phyloP scores from a whole-genome alignment of 139 green algal species.

The Auxenochlorella pyrenoidosa region DNA sequence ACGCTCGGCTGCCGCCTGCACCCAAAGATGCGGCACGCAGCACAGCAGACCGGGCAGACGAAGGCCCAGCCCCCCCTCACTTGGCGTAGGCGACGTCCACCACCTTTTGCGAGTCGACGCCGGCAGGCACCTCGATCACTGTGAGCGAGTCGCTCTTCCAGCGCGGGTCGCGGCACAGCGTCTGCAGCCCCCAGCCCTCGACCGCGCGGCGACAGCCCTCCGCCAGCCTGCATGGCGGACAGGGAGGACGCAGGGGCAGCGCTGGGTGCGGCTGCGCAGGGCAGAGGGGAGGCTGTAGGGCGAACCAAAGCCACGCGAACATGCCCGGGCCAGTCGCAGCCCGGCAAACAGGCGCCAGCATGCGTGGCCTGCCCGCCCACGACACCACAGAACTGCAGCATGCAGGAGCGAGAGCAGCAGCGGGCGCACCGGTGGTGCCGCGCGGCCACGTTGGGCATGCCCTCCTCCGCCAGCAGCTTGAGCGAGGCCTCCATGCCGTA shows the following conservation, averaged over 20 bases:
- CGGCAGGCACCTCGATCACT: slow-evolving; percentile 88
- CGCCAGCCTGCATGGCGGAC: slow-evolving; percentile 48
- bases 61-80: background rate
- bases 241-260: background rate
- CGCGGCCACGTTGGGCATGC: slow-evolving; percentile 89
- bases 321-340: too few relatives aligned
- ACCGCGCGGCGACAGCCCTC: slow-evolving; percentile 86
- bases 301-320: too few relatives aligned
- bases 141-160: slow-evolving; percentile 94
- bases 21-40: background rate
- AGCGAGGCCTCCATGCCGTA: slow-evolving; percentile 90
- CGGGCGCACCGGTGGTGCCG: slow-evolving; percentile 78
- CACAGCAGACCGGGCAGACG: too few relatives aligned
- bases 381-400: background rate
- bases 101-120: slow-evolving; percentile 89
- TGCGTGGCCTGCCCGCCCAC: too few relatives aligned
- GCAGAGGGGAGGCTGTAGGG: too few relatives aligned
- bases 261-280: too few relatives aligned
- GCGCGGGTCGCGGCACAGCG: slow-evolving; percentile 89
- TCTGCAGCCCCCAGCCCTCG: slow-evolving; percentile 91
- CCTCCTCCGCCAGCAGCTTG: slow-evolving; percentile 82
- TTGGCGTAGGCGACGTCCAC: slow-evolving; percentile 89
- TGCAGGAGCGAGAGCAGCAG: background rate
- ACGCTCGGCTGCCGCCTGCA: background rate
- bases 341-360: too few relatives aligned